Percentiles rank a stretch among this genome's conserved stretches.
Conservation (phyloP, 2,329 filamentous ascomycete genomes). For the Zymoseptoria brevis region DNA sequence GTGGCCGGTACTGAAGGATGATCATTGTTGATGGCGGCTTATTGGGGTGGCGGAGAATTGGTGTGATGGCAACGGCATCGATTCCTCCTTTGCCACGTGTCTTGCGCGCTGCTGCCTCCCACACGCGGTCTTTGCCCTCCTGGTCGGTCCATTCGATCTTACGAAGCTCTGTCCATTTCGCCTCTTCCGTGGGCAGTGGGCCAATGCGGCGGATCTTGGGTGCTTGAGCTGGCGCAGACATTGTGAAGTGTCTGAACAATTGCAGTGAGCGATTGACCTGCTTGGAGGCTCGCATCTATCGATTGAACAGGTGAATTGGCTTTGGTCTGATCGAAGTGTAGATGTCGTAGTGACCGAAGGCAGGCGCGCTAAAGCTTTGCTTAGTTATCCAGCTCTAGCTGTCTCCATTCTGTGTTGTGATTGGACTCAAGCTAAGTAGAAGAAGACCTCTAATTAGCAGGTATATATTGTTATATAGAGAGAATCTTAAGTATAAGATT, state of each 20-base stretch:
- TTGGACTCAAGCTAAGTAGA: no score
- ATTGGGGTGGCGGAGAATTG: slow-evolving; percentile 43
- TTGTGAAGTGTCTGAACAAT: slow-evolving; percentile 14
- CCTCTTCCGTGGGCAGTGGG: slow-evolving; percentile 44
- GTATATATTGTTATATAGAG: no score
- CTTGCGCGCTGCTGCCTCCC: slow-evolving; percentile 45
- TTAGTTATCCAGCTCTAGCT: no score
- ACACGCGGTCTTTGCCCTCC: slow-evolving; percentile 39
- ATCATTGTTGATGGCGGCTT: slow-evolving; percentile 45
- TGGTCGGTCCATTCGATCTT: slow-evolving; percentile 40
- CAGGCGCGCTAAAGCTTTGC: no score
- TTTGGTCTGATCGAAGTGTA: neutral
- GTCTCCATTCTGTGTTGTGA: no score
- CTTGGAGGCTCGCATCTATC: neutral
- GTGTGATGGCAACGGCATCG: slow-evolving; percentile 52
- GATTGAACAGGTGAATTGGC: neutral
- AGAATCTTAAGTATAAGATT: no score
- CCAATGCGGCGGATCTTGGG: slow-evolving; percentile 42
- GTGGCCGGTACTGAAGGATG: slow-evolving; percentile 53
- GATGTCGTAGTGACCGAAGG: neutral
- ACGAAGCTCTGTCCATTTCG: slow-evolving; percentile 51
- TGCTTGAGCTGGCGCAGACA: slow-evolving; percentile 32
- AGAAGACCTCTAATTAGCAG: no score
- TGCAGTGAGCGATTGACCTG: slow-evolving; percentile 9
- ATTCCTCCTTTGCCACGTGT: slow-evolving; percentile 49